phyloP scores from a whole-genome alignment of 768 basidiomycete genomes.

The Auricularia auricula-judae region DNA sequence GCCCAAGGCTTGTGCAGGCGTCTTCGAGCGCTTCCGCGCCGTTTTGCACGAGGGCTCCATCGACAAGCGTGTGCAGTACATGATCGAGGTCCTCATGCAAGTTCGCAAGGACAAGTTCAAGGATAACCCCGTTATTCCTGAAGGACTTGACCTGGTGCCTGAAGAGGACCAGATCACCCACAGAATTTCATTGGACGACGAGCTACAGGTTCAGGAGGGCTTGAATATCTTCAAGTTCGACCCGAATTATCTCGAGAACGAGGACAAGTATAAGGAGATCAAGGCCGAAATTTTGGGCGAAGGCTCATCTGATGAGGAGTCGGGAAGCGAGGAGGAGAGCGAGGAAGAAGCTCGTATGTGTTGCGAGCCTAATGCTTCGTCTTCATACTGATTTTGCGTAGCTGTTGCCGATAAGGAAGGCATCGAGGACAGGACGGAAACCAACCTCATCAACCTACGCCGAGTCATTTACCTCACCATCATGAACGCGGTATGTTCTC shows the following conservation, averaged over 20 bases:
- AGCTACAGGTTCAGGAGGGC: constrained; percentile 88
- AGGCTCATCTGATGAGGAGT: constrained; percentile 54
- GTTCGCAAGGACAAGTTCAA: constrained; percentile 98
- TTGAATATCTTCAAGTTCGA: constrained; percentile 96
- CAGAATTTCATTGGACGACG: constrained; percentile 83
- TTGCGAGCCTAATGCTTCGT: not conserved
- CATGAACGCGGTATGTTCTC: constrained; percentile 68
- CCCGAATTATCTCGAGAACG: constrained; percentile 76
- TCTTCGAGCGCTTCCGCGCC: constrained; percentile 94
- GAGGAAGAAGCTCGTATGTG: constrained; percentile 29
- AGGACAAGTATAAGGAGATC: constrained; percentile 87
- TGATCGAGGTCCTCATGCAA: constrained; percentile 99
- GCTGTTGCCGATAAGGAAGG: constrained; percentile 72
- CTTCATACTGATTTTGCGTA: constrained; percentile 17
- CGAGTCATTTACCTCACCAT: constrained; percentile 93
- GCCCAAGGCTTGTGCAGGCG: constrained; percentile 87
- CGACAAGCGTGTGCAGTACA: constrained; percentile 95
- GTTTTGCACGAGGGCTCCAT: constrained; percentile 92
- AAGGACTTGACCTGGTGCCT: constrained; percentile 92
- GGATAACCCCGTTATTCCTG: constrained; percentile 90
- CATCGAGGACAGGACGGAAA: constrained; percentile 91
- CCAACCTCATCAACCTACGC: constrained; percentile 90
- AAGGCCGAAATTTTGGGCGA: constrained; percentile 91
- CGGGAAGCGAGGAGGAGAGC: constrained; percentile 48
- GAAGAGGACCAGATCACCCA: constrained; percentile 98